Percentiles rank a stretch among this genome's conserved stretches.
These are phyloP conservation scores for Ceratocystis diversiconidia DNA, from an alignment of 2,329 filamentous ascomycete species.

Conservation along the genomic window DNA sequence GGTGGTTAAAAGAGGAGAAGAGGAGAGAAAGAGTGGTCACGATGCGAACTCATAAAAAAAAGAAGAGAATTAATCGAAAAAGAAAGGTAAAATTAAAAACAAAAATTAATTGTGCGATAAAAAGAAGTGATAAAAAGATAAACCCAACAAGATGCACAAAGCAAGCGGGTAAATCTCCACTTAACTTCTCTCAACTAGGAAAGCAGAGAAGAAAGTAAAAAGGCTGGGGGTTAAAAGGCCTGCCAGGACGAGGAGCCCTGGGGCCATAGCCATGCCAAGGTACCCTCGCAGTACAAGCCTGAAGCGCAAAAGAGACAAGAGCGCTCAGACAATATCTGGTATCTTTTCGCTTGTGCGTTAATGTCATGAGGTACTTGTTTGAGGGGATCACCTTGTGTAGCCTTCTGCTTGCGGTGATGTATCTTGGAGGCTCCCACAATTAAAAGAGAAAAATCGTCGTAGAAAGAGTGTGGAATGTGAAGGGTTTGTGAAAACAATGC, in stretches of 20 bases:
- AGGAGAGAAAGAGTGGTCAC: neutral
- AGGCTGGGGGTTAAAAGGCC: conserved; percentile 2
- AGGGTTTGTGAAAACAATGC: neutral
- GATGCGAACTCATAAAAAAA: neutral
- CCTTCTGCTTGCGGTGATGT: neutral
- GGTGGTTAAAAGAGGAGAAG: neutral
- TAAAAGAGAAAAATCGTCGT: neutral
- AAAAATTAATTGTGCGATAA: neutral
- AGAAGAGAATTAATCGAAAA: neutral
- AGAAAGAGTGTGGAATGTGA: too few relatives aligned
- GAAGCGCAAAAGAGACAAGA: neutral
- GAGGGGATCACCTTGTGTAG: neutral
- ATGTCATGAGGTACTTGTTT: neutral
- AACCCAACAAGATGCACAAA: neutral
- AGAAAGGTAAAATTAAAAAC: neutral
- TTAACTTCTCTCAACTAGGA: neutral
- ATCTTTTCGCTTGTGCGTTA: conserved; percentile 3
- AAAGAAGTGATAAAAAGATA: conserved; percentile 3
- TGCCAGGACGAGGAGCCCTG: neutral
- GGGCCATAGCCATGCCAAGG: neutral
- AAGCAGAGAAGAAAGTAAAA: neutral
- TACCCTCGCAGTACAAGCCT: conserved; percentile 1
- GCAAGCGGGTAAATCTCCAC: neutral
- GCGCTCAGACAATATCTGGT: conserved; percentile 2
- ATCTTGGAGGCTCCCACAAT: neutral